These are phyloP conservation scores for Lycium ferocissimum DNA, from an alignment of 257 asterid genomes.

Conservation along the genomic window DNA sequence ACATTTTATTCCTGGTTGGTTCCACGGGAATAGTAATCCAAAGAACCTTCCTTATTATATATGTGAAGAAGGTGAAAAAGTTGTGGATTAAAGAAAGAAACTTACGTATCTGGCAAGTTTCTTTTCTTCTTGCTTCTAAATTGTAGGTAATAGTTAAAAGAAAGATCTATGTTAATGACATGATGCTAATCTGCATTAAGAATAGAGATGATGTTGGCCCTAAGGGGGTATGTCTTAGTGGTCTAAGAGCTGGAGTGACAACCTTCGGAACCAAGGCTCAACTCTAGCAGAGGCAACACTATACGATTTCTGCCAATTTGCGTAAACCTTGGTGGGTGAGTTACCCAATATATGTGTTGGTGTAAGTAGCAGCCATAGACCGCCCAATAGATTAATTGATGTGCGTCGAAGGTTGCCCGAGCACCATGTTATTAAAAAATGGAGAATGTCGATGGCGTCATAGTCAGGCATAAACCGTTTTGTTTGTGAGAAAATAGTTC, in stretches of 20 bases:
- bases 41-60: background rate
- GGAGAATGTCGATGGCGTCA: background rate
- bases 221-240: background rate
- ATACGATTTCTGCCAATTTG: background rate
- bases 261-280: slow-evolving; percentile 11
- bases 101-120: background rate
- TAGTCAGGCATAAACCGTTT: background rate
- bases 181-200: background rate
- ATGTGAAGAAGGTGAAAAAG: slow-evolving; percentile 19
- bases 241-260: background rate
- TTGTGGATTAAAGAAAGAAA: slow-evolving; percentile 20
- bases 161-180: background rate
- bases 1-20: slow-evolving; percentile 9
- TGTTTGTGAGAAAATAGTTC: slow-evolving; percentile 5
- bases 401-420: background rate
- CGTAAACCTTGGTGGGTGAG: slow-evolving; percentile 9
- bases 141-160: slow-evolving; percentile 17
- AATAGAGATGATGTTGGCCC: background rate
- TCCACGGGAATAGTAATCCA: slow-evolving; percentile 9
- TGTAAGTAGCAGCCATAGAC: background rate
- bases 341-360: background rate
- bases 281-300: slow-evolving; percentile 15
- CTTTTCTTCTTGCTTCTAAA: slow-evolving; percentile 4
- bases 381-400: background rate
- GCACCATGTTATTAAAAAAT: background rate